These are phyloP conservation scores for Penicillium mononematosum DNA, from an alignment of 495 filamentous ascomycete species.

Conservation along the genomic window DNA sequence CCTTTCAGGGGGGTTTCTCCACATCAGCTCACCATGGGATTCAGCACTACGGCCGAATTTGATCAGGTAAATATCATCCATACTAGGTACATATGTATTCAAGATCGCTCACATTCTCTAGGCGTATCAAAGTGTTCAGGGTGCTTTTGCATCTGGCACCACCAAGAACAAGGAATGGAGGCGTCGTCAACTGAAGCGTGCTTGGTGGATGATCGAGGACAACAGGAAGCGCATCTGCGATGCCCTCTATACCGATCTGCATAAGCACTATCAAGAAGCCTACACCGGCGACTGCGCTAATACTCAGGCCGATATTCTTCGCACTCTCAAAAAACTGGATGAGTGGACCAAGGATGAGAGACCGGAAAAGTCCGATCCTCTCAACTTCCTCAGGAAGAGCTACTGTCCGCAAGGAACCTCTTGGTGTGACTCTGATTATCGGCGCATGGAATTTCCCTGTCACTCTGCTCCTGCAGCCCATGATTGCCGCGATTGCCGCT, in stretches of 20 bases:
- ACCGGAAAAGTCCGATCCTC: conserved; percentile 56
- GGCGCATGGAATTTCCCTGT: conserved; percentile 88
- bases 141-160: conserved; percentile 32
- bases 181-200: conserved; percentile 50
- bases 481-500: conserved; percentile 82
- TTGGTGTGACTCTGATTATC: conserved; percentile 78
- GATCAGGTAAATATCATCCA: conserved; percentile 14
- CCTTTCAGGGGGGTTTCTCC: neutral
- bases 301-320: conserved; percentile 68
- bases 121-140: conserved; percentile 29
- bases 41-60: conserved; percentile 21
- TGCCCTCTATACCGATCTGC: conserved; percentile 69
- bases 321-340: conserved; percentile 66
- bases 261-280: conserved; percentile 66
- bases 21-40: conserved; percentile 17
- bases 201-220: conserved; percentile 61
- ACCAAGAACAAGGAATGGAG: conserved; percentile 43
- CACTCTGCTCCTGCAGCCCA: conserved; percentile 66
- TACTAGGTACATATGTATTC: neutral
- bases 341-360: conserved; percentile 73
- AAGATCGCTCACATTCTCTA: neutral
- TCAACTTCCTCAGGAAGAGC: conserved; percentile 62
- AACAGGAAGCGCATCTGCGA: conserved; percentile 61
- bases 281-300: conserved; percentile 62
- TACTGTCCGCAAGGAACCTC: conserved; percentile 73